phyloP scores from a whole-genome alignment of 306 rosid genomes.

The Sicyos baderoa region DNA sequence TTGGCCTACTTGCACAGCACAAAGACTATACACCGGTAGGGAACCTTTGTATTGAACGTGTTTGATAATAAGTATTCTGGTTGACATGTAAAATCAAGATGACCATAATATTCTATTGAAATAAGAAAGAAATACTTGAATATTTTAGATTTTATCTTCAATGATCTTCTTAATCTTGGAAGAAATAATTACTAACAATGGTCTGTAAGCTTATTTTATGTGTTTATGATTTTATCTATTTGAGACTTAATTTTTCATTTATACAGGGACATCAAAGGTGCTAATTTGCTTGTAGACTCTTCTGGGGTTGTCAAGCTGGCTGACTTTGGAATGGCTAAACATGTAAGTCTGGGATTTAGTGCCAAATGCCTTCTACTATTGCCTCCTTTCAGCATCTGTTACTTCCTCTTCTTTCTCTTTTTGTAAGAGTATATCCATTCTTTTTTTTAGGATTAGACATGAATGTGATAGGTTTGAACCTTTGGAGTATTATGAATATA shows the following conservation, averaged over 20 bases:
- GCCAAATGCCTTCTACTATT: background rate
- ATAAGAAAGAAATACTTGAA: slow-evolving; percentile 3
- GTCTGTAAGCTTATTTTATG: background rate
- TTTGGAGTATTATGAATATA: no score
- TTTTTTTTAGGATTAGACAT: background rate
- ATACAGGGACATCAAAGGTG: slow-evolving; percentile 89
- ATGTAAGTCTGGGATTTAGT: slow-evolving; percentile 44
- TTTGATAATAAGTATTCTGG: background rate
- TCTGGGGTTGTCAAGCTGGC: slow-evolving; percentile 91
- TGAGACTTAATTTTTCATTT: background rate
- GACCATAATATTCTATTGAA: background rate
- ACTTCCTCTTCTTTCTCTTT: slow-evolving; percentile 5
- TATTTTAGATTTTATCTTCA: slow-evolving; percentile 10
- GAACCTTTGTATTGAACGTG: background rate
- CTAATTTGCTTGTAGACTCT: slow-evolving; percentile 93
- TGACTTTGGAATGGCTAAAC: slow-evolving; percentile 98
- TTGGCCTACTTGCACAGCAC: slow-evolving; percentile 87
- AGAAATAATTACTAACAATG: slow-evolving; percentile 1
- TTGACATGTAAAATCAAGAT: slow-evolving; percentile 2
- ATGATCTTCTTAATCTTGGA: background rate
- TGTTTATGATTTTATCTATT: background rate
- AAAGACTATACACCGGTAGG: slow-evolving; percentile 82
- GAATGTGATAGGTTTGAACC: no score
- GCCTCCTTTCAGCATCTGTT: background rate
- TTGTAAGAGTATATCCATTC: background rate